Evolutionary conservation across 441 rosid species (phyloP).

Genomic region (Mallotus repandus): DNA sequence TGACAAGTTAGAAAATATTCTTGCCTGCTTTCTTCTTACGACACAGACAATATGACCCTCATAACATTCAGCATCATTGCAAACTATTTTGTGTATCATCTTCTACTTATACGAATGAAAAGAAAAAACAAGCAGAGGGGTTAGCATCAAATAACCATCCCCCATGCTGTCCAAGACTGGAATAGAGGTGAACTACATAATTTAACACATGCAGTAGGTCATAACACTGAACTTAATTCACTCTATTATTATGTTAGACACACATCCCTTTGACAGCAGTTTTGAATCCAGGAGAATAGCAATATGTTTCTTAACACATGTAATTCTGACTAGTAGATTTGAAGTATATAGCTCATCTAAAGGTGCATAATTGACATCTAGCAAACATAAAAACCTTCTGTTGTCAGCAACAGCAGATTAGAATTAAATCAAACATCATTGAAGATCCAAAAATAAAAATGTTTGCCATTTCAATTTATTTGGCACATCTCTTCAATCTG

Average conservation of each 20-base stretch:
- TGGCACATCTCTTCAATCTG: neutral
- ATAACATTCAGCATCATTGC: neutral
- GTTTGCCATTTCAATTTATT: neutral
- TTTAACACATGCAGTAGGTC: too few relatives aligned
- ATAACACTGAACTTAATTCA: too few relatives aligned
- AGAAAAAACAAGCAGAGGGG: too few relatives aligned
- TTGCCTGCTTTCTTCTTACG: neutral
- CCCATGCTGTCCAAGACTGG: too few relatives aligned
- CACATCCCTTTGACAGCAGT: too few relatives aligned
- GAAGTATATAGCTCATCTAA: neutral
- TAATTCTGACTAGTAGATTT: too few relatives aligned
- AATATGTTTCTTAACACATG: neutral
- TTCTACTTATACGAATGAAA: too few relatives aligned
- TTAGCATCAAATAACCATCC: too few relatives aligned
- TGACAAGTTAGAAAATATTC: neutral
- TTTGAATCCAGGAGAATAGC: neutral
- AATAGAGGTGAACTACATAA: too few relatives aligned
- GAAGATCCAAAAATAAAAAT: neutral
- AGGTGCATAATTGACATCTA: neutral
- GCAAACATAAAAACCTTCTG: neutral
- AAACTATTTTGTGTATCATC: neutral
- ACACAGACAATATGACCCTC: neutral
- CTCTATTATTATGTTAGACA: too few relatives aligned
- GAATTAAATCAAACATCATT: neutral
- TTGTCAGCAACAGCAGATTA: neutral